phyloP scores from a whole-genome alignment of 2,329 filamentous ascomycete species.

The Ascocoryne sarcoides region DNA sequence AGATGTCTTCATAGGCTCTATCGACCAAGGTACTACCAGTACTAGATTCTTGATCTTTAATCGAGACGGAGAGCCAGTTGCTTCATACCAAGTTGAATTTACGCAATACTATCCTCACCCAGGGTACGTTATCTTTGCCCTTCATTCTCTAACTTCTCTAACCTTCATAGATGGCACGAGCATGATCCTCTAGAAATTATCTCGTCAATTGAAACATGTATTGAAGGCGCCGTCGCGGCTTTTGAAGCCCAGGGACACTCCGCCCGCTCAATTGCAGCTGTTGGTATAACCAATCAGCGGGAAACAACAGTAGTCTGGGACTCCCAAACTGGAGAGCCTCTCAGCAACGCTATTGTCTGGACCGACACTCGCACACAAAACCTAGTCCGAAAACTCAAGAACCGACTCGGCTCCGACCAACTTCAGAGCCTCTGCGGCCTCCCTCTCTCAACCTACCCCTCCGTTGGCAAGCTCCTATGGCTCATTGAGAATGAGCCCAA shows the following conservation, averaged over 20 bases:
- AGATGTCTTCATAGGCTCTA: constrained; percentile 50
- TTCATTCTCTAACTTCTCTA: neutral
- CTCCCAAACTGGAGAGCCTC: constrained; percentile 64
- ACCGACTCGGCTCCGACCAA: constrained; percentile 55
- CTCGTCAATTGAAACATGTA: constrained; percentile 66
- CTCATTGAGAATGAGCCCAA: constrained; percentile 62
- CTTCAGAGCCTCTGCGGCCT: constrained; percentile 67
- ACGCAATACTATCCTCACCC: constrained; percentile 65
- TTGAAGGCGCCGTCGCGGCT: constrained; percentile 63
- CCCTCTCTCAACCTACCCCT: constrained; percentile 81
- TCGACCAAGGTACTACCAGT: constrained; percentile 74
- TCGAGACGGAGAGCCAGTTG: constrained; percentile 57
- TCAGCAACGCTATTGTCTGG: constrained; percentile 85
- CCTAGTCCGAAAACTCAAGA: constrained; percentile 69
- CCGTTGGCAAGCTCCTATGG: constrained; percentile 79
- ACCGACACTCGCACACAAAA: constrained; percentile 70
- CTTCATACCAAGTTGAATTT: constrained; percentile 68
- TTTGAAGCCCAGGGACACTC: constrained; percentile 64
- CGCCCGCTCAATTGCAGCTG: constrained; percentile 59
- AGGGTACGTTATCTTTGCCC: constrained; percentile 49
- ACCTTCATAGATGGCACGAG: constrained; percentile 66
- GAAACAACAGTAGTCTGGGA: constrained; percentile 88
- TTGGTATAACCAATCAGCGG: constrained; percentile 86
- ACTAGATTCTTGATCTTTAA: constrained; percentile 74
- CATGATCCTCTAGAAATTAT: constrained; percentile 75